phyloP scores from a whole-genome alignment of 257 asterid species.

The Fraxinus quadrangulata region DNA sequence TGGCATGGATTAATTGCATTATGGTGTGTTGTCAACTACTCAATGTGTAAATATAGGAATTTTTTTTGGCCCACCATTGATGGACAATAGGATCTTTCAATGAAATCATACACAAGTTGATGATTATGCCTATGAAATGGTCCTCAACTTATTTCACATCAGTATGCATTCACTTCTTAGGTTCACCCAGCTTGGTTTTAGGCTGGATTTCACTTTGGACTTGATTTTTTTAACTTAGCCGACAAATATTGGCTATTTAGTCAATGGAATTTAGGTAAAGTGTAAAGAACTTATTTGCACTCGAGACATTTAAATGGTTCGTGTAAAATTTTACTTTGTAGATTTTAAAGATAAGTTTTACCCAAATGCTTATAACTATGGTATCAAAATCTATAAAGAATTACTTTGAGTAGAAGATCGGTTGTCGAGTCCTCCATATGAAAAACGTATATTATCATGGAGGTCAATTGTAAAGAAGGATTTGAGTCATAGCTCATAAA shows the following conservation, averaged over 20 bases:
- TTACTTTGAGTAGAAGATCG: too few relatives aligned
- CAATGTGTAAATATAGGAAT: conserved; percentile 31
- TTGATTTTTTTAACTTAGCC: neutral
- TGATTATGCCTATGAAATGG: conserved; percentile 32
- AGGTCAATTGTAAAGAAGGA: too few relatives aligned
- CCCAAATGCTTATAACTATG: neutral
- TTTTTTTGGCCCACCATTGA: conserved; percentile 35
- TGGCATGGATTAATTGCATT: conserved; percentile 24
- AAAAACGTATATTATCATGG: too few relatives aligned
- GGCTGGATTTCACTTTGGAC: too few relatives aligned
- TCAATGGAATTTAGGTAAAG: neutral
- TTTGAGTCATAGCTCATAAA: too few relatives aligned
- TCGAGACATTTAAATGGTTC: neutral
- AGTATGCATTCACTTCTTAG: conserved; percentile 15
- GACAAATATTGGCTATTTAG: neutral
- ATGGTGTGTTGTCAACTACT: conserved; percentile 41
- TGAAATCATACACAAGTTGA: conserved; percentile 32
- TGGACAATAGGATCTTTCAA: conserved; percentile 28
- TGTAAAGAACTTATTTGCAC: neutral
- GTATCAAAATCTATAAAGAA: neutral
- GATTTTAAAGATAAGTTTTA: neutral
- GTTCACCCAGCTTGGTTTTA: conserved; percentile 23
- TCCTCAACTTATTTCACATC: conserved; percentile 28
- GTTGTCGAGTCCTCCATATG: too few relatives aligned
- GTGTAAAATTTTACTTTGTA: neutral